A percentile compares a stretch with the other conserved stretches of the same genome.
phyloP scores from a whole-genome alignment of 768 basidiomycete species.

The Pleurotus platypus region DNA sequence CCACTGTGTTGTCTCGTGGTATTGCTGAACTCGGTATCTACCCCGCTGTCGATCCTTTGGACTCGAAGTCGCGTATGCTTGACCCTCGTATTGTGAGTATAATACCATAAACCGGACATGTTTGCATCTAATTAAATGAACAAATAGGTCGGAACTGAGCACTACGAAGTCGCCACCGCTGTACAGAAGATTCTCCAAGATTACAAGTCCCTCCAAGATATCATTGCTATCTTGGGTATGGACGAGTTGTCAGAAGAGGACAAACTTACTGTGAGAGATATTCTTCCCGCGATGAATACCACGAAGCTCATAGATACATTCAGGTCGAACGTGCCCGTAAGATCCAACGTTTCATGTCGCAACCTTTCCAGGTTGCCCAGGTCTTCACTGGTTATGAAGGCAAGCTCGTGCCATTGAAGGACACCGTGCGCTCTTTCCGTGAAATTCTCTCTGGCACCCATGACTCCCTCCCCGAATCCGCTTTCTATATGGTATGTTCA shows the following conservation, averaged over 20 bases:
- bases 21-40: slow-evolving; percentile 99
- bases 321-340: slow-evolving; percentile 97
- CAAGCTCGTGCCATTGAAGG: slow-evolving; percentile 93
- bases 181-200: slow-evolving; percentile 97
- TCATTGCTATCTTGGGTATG: slow-evolving; percentile 99
- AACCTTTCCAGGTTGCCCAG: slow-evolving; percentile 99
- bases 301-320: neutral
- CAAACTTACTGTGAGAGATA: slow-evolving; percentile 82
- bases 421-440: slow-evolving; percentile 95
- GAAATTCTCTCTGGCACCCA: slow-evolving; percentile 91
- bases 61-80: slow-evolving; percentile 99
- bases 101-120: too few relatives aligned
- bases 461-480: slow-evolving; percentile 89
- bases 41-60: slow-evolving; percentile 98
- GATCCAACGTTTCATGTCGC: slow-evolving; percentile 99
- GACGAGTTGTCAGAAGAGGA: slow-evolving; percentile 99
- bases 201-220: slow-evolving; percentile 97
- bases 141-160: slow-evolving; percentile 74
- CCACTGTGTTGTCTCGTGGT: slow-evolving; percentile 98
- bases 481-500: slow-evolving; percentile 87
- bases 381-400: slow-evolving; percentile 99
- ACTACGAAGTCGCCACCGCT: slow-evolving; percentile 94
- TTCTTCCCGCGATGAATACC: neutral
- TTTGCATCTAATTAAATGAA: too few relatives aligned
- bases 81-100: slow-evolving; percentile 93